Evolutionary conservation across 352 stramenopile species (phyloP), one percentile per base, ranked within the genome.

Genomic region (Albugo laibachii): DNA sequence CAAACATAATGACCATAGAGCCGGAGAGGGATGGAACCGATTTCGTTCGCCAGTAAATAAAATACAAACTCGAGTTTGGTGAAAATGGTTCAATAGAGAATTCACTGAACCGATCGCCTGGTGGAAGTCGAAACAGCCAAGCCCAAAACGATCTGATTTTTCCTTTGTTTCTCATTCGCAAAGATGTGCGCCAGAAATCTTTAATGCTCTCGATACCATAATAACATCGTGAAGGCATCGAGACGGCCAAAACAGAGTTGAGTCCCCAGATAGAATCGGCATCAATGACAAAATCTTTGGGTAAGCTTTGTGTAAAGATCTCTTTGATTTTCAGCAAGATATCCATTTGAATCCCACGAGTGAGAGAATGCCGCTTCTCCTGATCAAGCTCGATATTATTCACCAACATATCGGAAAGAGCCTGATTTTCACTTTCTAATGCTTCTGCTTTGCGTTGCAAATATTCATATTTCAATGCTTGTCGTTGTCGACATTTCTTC

Each of bases 251-350:
- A 51, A 87, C 75, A 45, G 75, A 87, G 54, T 87, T 87, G 16
- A 83, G 53, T 52, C 84, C 75, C 75, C 75, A 87, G 45, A 87
- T 87, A 40, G 75, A 80, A 50, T 84, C 75, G 8, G 71, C 75
- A 56, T 87, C 72, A 52, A 87, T 56, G 18, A 84, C 75, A 57
- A 87, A 87, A 54, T 87, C 75, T 48, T 87, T 87, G 5, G 75
- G 75, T 44, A 87, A 51, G 49, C 68, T 83, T 56, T 87, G 75
- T 43, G 68, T 87, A 54, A 87, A 87, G 51, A 87, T 83, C 60
- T 87, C 75, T 50, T 87, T 84, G 57, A 87, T 84, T 59, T 87
- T 87, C 49, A 87, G 61, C 50, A 87, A 31, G 35, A 87, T 87
- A 45, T 87, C 75, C 69, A 87, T 87, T 56, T 87, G 75, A 55